A percentile compares a stretch with the other conserved stretches of the same genome.
Conservation (phyloP, 148 eudicot genomes). For the Cornus controversa region DNA sequence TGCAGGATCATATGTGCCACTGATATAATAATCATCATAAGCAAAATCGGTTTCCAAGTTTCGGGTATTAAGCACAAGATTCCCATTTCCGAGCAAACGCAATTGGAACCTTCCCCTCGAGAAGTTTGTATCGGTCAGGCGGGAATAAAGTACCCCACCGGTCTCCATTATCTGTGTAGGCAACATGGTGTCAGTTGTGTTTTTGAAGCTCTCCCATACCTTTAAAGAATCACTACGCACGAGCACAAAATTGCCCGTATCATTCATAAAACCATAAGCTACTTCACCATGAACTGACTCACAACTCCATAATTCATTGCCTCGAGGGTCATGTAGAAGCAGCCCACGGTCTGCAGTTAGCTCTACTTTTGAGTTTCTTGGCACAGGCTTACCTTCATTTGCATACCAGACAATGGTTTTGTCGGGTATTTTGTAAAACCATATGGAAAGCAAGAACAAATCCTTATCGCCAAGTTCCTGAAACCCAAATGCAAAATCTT, state of each 20-base stretch:
- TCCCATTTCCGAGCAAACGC: constrained; percentile 24
- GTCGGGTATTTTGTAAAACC: constrained; percentile 53
- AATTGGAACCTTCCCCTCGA: constrained; percentile 43
- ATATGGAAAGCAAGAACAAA: constrained; percentile 47
- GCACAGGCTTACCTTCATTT: constrained; percentile 23
- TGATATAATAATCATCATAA: neutral
- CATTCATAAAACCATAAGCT: neutral
- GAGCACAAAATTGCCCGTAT: neutral
- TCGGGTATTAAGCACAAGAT: constrained; percentile 22
- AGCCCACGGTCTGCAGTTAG: constrained; percentile 37
- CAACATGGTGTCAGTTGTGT: neutral
- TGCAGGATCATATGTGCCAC: neutral
- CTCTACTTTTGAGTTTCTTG: constrained; percentile 32
- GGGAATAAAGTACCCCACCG: neutral
- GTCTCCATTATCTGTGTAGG: neutral
- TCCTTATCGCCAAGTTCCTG: constrained; percentile 11
- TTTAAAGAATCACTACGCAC: neutral
- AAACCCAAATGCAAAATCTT: constrained; percentile 63
- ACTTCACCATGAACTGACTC: neutral
- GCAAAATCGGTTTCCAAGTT: neutral
- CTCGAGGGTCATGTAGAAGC: constrained; percentile 42
- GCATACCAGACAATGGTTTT: constrained; percentile 53
- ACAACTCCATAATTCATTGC: neutral
- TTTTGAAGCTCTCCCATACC: neutral
- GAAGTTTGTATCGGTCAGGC: constrained; percentile 21